phyloP scores from a whole-genome alignment of 1,284 basidiomycete genomes.

The Boletus semigastroideus region DNA sequence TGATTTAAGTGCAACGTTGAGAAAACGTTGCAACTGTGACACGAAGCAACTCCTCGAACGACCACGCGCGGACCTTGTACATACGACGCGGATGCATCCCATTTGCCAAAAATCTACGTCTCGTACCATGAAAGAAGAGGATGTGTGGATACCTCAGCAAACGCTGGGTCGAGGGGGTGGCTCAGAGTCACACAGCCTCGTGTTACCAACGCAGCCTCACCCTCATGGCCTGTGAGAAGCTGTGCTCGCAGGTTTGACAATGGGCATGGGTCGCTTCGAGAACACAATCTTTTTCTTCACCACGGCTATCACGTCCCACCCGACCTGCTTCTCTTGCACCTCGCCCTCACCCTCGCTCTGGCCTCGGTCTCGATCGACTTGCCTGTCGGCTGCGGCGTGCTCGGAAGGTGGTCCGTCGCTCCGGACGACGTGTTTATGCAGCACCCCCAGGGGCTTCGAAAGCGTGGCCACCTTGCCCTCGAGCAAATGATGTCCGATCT shows the following conservation, averaged over 20 bases:
- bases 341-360: neutral
- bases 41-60: neutral
- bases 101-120: no score
- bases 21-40: slow-evolving; percentile 23
- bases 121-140: no score
- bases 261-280: slow-evolving; percentile 73
- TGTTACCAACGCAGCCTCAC: neutral
- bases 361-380: neutral
- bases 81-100: slow-evolving; percentile 2
- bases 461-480: slow-evolving; percentile 83
- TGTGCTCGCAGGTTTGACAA: slow-evolving; percentile 34
- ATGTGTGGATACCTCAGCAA: neutral
- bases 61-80: slow-evolving; percentile 13
- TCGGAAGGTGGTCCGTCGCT: neutral
- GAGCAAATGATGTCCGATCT: slow-evolving; percentile 85
- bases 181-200: neutral
- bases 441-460: slow-evolving; percentile 74
- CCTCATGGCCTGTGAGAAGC: slow-evolving; percentile 15
- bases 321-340: slow-evolving; percentile 11
- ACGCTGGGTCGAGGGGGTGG: slow-evolving; percentile 13
- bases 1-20: slow-evolving; percentile 28
- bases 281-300: slow-evolving; percentile 80
- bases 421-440: slow-evolving; percentile 38
- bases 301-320: slow-evolving; percentile 54
- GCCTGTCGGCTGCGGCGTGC: neutral